phyloP scores from a whole-genome alignment of 2,329 filamentous ascomycete genomes.

The Alternaria solani region DNA sequence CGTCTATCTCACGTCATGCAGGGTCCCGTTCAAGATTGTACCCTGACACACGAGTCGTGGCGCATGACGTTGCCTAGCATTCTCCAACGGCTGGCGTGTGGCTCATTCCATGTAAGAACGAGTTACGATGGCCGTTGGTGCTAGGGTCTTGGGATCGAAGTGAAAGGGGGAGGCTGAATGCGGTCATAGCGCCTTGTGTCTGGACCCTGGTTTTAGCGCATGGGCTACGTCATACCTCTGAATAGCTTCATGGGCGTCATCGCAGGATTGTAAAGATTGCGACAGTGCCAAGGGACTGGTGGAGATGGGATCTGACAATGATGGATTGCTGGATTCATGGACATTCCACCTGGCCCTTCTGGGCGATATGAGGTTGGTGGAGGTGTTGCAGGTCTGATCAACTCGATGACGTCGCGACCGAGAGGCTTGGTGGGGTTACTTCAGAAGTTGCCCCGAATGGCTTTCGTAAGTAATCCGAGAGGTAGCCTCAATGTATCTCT shows the following conservation, averaged over 20 bases:
- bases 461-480: neutral
- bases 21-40: constrained; percentile 20
- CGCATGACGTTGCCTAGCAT: constrained; percentile 25
- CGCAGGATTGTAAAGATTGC: constrained; percentile 5
- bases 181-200: constrained; percentile 18
- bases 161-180: constrained; percentile 13
- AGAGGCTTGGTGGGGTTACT: neutral
- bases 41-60: constrained; percentile 17
- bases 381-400: neutral
- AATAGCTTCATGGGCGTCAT: constrained; percentile 27
- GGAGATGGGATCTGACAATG: constrained; percentile 1
- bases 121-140: constrained; percentile 21
- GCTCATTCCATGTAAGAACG: constrained; percentile 20
- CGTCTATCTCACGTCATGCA: constrained; percentile 37
- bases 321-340: neutral
- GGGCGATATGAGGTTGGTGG: neutral
- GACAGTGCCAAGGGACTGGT: neutral
- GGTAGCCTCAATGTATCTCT: neutral
- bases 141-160: constrained; percentile 16
- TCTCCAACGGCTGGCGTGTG: constrained; percentile 13
- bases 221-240: constrained; percentile 29
- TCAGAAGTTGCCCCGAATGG: neutral
- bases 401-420: neutral
- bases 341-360: neutral
- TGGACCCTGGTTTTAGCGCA: constrained; percentile 13